These are phyloP conservation scores for Cryptococcus sp. DNA, from an alignment of 1,284 basidiomycete species.

Conservation along the genomic window DNA sequence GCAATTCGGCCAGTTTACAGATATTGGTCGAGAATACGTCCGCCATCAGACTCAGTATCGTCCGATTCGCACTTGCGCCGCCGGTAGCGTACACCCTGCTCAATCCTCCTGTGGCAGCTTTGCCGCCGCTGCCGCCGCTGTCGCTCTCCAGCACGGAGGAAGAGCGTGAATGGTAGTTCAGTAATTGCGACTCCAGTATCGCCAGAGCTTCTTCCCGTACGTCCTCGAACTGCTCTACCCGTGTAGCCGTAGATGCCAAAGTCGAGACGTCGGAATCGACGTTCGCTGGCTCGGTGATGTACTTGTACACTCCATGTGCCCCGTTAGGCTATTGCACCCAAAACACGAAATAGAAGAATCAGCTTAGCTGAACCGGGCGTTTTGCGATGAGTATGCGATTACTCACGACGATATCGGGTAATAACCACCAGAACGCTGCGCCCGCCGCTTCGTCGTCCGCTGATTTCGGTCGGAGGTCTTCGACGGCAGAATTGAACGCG, in stretches of 20 bases:
- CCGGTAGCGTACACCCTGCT: constrained; percentile 75
- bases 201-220: constrained; percentile 68
- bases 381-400: constrained; percentile 63
- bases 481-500: constrained; percentile 69
- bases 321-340: constrained; percentile 32
- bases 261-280: too few species aligned
- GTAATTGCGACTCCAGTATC: constrained; percentile 81
- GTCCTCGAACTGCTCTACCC: constrained; percentile 46
- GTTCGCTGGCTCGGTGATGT: constrained; percentile 25
- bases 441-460: constrained; percentile 54
- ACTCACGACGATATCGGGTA: constrained; percentile 61
- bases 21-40: constrained; percentile 75
- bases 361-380: constrained; percentile 62
- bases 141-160: constrained; percentile 60
- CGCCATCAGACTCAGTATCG: constrained; percentile 73
- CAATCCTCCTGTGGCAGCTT: constrained; percentile 42
- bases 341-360: constrained; percentile 54
- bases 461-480: constrained; percentile 25
- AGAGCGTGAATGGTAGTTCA: constrained; percentile 53
- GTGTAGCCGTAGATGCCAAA: constrained; percentile 12
- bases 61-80: constrained; percentile 73
- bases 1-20: constrained; percentile 51
- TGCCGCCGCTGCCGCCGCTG: too few species aligned
- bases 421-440: constrained; percentile 54
- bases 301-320: constrained; percentile 44